phyloP scores from a whole-genome alignment of 2,329 filamentous ascomycete species.

The Hypomyces rosellus region DNA sequence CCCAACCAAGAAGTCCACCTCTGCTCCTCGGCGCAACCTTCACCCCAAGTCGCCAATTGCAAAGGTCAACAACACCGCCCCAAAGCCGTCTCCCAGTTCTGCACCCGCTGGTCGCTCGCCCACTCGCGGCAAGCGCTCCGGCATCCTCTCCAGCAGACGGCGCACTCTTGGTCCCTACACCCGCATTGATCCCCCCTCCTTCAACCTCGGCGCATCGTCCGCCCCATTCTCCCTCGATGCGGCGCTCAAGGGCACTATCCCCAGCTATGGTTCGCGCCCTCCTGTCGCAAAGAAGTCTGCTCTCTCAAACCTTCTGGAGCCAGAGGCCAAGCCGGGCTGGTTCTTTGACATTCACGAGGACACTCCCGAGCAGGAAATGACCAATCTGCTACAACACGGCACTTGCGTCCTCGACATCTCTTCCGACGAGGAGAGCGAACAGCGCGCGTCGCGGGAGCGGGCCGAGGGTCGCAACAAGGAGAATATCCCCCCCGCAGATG shows the following conservation, averaged over 20 bases:
- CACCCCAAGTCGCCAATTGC: conserved; percentile 47
- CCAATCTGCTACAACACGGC: conserved; percentile 87
- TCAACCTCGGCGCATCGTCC: conserved; percentile 38
- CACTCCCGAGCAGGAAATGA: conserved; percentile 81
- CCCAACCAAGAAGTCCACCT: conserved; percentile 25
- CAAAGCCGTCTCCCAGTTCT: conserved; percentile 49
- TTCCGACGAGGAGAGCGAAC: conserved; percentile 71
- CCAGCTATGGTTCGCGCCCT: conserved; percentile 48
- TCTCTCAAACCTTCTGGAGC: conserved; percentile 29
- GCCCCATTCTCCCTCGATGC: conserved; percentile 80
- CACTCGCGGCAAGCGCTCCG: conserved; percentile 60
- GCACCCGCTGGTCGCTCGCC: conserved; percentile 79
- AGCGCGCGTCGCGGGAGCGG: conserved; percentile 44
- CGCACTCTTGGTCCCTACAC: conserved; percentile 56
- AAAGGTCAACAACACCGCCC: conserved; percentile 37
- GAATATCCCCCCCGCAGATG: conserved; percentile 73
- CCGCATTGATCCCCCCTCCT: conserved; percentile 65
- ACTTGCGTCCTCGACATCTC: conserved; percentile 83
- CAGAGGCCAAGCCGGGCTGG: conserved; percentile 61
- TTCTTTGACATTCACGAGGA: conserved; percentile 95
- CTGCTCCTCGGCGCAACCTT: conserved; percentile 38
- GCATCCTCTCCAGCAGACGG: conserved; percentile 62
- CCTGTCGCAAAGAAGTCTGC: conserved; percentile 22
- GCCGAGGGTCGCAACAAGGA: conserved; percentile 74
- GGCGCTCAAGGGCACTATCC: conserved; percentile 70